Evolutionary conservation across 441 rosid species (phyloP), one percentile per base, ranked within the genome.

Genomic region (Raphanus hybrid): DNA sequence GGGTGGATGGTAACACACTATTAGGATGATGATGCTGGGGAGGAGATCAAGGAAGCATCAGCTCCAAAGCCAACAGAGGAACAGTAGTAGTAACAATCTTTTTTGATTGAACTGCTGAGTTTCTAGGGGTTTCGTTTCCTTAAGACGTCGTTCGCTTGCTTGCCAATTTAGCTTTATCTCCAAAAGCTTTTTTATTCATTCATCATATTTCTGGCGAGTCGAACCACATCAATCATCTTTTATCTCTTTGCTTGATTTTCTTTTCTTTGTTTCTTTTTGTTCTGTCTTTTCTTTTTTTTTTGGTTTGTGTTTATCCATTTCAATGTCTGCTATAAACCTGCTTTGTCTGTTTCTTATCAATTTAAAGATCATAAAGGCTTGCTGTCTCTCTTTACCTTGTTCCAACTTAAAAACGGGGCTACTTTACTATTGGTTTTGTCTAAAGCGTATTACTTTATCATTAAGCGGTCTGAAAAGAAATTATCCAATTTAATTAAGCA

Each of bases 21-120:
- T 57, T 82, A 90, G 92, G 94, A 90, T 76, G 94, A 90, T 73
- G 91, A 84, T 8, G 87, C 84, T 9, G 92, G 59, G 10, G 59
- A 90, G 43, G 94, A 90, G 71, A 83, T 86, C 74, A 90, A 88
- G 78, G 91, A 90, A 84, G 64, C 80, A 57, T 29, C 82, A 48
- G 87, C 95, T 9, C 54, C 94, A 11, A 90, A 90, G 78, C 84
- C 84, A 2, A 82, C 84, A 0, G 89, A 83, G 60, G 85, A 84
- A 71, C 81, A 85, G 81, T 85, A 78, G 81, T 85, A 78, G 84
- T 85, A 87, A 88, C 62, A 52, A 69, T 71, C 80, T 45, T 57
- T 6, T 54, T 55, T 55, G 72, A 69, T 8, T 54, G 55, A 5
- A 64, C 69, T 71, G 76, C 85, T 73, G 69, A 52, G 71, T 76